Conservation (phyloP, 2,329 filamentous ascomycete species). For the Fusarium sp. region DNA sequence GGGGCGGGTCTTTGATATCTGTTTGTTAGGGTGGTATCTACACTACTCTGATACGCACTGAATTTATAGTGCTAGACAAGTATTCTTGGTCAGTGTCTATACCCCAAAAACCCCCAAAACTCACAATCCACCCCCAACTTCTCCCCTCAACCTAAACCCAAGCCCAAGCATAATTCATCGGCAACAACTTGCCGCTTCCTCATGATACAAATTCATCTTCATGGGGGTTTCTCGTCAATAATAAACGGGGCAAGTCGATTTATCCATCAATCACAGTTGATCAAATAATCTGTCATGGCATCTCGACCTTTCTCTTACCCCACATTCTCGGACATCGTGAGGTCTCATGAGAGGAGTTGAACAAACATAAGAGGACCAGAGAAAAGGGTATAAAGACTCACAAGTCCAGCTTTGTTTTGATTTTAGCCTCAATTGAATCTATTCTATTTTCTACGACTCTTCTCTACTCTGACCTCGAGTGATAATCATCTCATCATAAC, state of each 20-base stretch:
- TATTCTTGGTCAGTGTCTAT: background rate
- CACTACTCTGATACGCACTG: background rate
- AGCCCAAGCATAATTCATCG: slow-evolving; percentile 12
- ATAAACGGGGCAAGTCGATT: slow-evolving; percentile 29
- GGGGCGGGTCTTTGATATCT: slow-evolving; percentile 22
- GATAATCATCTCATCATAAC: slow-evolving; percentile 13
- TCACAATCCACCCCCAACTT: slow-evolving; percentile 33
- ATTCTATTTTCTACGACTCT: background rate
- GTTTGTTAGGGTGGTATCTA: slow-evolving; percentile 4
- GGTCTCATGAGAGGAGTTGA: slow-evolving; percentile 35
- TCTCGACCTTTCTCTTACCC: slow-evolving; percentile 37
- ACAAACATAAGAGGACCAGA: background rate
- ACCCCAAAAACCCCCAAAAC: slow-evolving; percentile 16
- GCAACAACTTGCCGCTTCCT: slow-evolving; percentile 30
- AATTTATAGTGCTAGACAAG: background rate
- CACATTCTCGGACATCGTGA: slow-evolving; percentile 32
- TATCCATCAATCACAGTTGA: slow-evolving; percentile 41
- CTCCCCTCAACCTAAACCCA: slow-evolving; percentile 8
- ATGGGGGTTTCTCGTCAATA: slow-evolving; percentile 28
- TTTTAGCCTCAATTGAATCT: slow-evolving; percentile 32
- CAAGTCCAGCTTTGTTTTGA: slow-evolving; percentile 3
- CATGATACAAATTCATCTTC: slow-evolving; percentile 30
- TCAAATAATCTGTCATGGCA: slow-evolving; percentile 31
- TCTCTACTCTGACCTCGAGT: background rate
- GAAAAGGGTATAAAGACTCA: slow-evolving; percentile 30